phyloP scores from a whole-genome alignment of 805 yeast species.

The Starmerella floricola region DNA sequence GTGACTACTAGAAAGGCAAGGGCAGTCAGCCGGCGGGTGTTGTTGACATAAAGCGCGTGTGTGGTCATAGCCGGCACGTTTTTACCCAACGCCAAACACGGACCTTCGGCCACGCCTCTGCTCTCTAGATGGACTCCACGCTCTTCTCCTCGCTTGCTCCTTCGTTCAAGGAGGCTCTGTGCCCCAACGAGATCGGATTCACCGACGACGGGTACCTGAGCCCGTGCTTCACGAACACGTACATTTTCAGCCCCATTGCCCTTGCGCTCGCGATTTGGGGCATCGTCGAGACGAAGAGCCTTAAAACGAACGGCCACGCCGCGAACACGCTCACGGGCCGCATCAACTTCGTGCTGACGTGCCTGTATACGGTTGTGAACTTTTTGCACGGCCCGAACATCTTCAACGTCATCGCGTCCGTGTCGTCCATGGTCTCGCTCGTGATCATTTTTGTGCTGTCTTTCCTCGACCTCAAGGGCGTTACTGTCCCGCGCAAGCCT shows the following conservation, averaged over 20 bases:
- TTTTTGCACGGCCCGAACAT: constrained; percentile 17
- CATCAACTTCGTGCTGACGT: constrained; percentile 19
- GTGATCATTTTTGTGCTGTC: constrained; percentile 18
- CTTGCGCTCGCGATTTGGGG: constrained; percentile 16
- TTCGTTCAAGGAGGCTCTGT: constrained; percentile 15
- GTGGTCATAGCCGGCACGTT: too few relatives aligned
- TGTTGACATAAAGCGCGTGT: too few relatives aligned
- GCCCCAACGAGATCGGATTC: constrained; percentile 19
- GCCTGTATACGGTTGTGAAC: constrained; percentile 12
- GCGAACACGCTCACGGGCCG: constrained; percentile 12
- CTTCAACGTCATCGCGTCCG: constrained; percentile 19
- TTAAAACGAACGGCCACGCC: constrained; percentile 15
- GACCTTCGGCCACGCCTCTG: too few relatives aligned
- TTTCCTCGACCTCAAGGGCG: constrained; percentile 24
- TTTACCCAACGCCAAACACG: too few relatives aligned
- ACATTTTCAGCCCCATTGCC: constrained; percentile 20
- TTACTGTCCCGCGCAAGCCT: constrained; percentile 18
- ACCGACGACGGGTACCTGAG: constrained; percentile 21
- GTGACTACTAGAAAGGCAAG: too few relatives aligned
- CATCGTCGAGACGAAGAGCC: constrained; percentile 9
- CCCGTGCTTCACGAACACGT: constrained; percentile 22
- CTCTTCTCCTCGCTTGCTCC: constrained; percentile 1
- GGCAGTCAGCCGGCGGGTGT: too few relatives aligned
- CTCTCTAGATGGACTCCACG: background rate
- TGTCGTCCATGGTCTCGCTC: constrained; percentile 13